Evolutionary conservation across 495 filamentous ascomycete genomes (phyloP), one percentile per base, ranked within the genome.

Genomic region (Penicillium malachiteum): DNA sequence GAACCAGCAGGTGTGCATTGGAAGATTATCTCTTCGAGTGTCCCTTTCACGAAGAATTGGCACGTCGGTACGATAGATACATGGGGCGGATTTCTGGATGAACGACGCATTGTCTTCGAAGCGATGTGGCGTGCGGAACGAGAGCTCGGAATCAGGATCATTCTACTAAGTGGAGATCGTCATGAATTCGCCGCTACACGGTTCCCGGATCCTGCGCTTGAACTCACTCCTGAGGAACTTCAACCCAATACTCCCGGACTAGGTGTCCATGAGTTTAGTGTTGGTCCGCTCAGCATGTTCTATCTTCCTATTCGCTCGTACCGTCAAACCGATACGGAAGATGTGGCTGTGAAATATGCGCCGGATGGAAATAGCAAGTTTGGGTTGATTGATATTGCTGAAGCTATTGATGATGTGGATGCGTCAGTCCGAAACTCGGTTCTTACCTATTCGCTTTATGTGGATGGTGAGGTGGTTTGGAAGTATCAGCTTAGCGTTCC

Each of bases 31-130:
- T 84, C 89, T 5, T 90, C 88, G 44, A 89, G 87, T 31, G 85
- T 97, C 32, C 94, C 94, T 0, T 96, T 98, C 71, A 97, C 94
- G 12, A 92, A 95, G 70, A 98, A 98, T 71, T 98, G 94, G 94
- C 84, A 79, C 30, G 80, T 94, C 59, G 89, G 90, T 52, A 83
- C 78, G 4, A 75, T 81, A 40, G 94, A 98, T 64, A 97, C 94
- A 3, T 98, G 94, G 94, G 91, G 87, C 35, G 92, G 91, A 0
- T 96, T 92, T 71, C 77, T 96, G 11, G 60, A 78, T 42, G 94
- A 98, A 72, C 85, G 94, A 13, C 81, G 78, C 31, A 80, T 72
- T 54, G 82, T 98, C 42, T 84, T 97, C 41, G 86, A 96, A 63
- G 87, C 88, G 8, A 96, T 96, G 84, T 97, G 94, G 91, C 84